Conservation (phyloP, 1,284 basidiomycete genomes). For the Ganoderma multipileum region DNA sequence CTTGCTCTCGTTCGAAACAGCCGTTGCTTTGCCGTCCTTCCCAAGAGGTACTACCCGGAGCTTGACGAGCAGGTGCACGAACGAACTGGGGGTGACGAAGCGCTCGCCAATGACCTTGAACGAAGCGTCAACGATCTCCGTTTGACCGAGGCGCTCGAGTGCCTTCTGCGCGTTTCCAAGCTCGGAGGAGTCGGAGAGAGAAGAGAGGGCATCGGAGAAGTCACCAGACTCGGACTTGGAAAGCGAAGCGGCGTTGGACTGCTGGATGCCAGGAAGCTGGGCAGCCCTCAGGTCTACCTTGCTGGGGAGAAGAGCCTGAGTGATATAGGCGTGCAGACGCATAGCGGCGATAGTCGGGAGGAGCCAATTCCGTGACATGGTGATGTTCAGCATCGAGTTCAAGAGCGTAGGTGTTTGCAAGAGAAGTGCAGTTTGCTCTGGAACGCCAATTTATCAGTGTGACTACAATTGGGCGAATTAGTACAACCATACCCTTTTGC, state of each 20-base stretch:
- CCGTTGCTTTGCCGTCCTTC: slow-evolving; percentile 33
- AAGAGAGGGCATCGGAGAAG: slow-evolving; percentile 49
- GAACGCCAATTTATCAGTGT: background rate
- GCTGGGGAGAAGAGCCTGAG: slow-evolving; percentile 83
- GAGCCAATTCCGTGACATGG: slow-evolving; percentile 93
- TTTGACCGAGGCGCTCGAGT: slow-evolving; percentile 76
- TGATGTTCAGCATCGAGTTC: slow-evolving; percentile 84
- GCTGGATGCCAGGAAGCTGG: slow-evolving; percentile 79
- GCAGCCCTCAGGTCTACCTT: slow-evolving; percentile 56
- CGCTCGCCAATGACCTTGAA: slow-evolving; percentile 97
- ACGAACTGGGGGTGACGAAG: slow-evolving; percentile 86
- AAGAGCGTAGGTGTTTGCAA: slow-evolving; percentile 79
- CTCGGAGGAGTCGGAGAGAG: slow-evolving; percentile 57
- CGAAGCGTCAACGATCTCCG: slow-evolving; percentile 85
- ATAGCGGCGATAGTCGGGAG: slow-evolving; percentile 80
- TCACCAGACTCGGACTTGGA: slow-evolving; percentile 63
- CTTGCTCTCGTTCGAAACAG: slow-evolving; percentile 48
- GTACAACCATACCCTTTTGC: slow-evolving; percentile 61
- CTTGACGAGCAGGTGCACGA: slow-evolving; percentile 90
- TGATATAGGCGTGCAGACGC: slow-evolving; percentile 84
- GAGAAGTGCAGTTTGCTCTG: slow-evolving; percentile 75
- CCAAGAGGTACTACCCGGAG: slow-evolving; percentile 70
- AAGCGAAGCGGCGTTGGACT: slow-evolving; percentile 52
- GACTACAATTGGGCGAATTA: background rate
- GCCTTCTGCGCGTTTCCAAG: slow-evolving; percentile 70